Evolutionary conservation across 2,329 filamentous ascomycete genomes (phyloP).

Genomic region (Sarocladium strictum): DNA sequence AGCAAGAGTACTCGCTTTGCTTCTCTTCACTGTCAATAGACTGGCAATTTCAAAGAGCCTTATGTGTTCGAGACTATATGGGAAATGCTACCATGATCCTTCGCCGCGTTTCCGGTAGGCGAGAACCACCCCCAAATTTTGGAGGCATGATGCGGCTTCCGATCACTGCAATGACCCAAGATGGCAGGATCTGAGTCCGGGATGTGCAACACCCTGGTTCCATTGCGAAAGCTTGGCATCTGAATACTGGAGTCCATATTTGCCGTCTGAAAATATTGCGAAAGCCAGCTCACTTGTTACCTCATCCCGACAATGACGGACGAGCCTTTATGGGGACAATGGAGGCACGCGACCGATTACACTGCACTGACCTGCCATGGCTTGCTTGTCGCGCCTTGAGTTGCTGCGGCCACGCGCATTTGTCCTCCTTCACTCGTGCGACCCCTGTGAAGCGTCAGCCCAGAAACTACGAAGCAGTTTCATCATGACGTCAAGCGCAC

Average conservation of each 20-base stretch:
- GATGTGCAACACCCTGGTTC: slow-evolving; percentile 4
- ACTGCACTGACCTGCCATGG: too few relatives aligned
- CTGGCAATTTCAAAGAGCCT: too few relatives aligned
- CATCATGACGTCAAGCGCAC: neutral
- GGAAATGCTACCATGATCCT: neutral
- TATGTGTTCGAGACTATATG: too few relatives aligned
- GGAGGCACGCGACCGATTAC: too few relatives aligned
- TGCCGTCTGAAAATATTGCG: neutral
- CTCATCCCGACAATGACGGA: too few relatives aligned
- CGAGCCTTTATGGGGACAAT: too few relatives aligned
- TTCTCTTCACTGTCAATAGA: neutral
- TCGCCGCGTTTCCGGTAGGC: neutral
- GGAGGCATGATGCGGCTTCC: neutral
- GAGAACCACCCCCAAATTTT: neutral
- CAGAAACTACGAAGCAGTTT: neutral
- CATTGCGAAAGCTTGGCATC: neutral
- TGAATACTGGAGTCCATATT: neutral
- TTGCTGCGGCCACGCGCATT: neutral
- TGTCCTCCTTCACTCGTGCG: neutral
- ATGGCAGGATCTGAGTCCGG: slow-evolving; percentile 6
- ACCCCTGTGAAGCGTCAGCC: neutral
- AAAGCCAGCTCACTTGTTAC: neutral
- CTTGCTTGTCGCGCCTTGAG: too few relatives aligned
- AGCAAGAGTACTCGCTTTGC: too few relatives aligned
- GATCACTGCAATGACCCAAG: neutral